These are phyloP conservation scores for Trametes sanguinea DNA, from an alignment of 768 basidiomycete species.

Conservation along the genomic window DNA sequence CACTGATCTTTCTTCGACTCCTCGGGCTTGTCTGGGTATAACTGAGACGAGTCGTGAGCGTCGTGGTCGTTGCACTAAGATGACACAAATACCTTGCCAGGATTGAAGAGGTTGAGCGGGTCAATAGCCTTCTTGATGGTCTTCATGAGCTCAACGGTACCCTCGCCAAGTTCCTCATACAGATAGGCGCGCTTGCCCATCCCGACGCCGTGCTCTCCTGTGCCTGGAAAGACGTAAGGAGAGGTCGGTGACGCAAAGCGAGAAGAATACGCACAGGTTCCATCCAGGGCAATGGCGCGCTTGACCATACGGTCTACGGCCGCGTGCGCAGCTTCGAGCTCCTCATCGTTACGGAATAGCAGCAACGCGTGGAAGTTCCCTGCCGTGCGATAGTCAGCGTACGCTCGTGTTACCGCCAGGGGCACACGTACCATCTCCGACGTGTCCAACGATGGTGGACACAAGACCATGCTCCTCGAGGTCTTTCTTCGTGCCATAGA, in stretches of 20 bases:
- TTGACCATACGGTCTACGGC: slow-evolving; percentile 62
- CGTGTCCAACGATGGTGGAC: slow-evolving; percentile 73
- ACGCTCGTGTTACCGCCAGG: too few relatives aligned
- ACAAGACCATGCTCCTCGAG: slow-evolving; percentile 55
- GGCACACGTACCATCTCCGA: slow-evolving; percentile 59
- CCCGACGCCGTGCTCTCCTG: slow-evolving; percentile 87
- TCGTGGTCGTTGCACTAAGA: slow-evolving; percentile 36
- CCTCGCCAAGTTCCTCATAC: slow-evolving; percentile 77
- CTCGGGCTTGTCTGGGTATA: slow-evolving; percentile 2
- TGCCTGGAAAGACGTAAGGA: slow-evolving; percentile 44
- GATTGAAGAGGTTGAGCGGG: slow-evolving; percentile 77
- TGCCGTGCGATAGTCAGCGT: slow-evolving; percentile 16
- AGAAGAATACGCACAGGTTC: slow-evolving; percentile 55
- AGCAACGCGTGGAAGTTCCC: slow-evolving; percentile 48
- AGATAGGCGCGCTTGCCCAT: slow-evolving; percentile 83
- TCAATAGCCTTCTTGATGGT: slow-evolving; percentile 66
- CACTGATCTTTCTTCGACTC: not conserved
- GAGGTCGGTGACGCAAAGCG: too few relatives aligned
- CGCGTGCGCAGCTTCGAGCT: slow-evolving; percentile 35
- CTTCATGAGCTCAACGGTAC: slow-evolving; percentile 85
- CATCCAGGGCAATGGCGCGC: slow-evolving; percentile 69
- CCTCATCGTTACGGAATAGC: slow-evolving; percentile 39
- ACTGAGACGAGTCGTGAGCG: not conserved
- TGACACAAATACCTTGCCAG: slow-evolving; percentile 64
- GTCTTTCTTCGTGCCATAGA: slow-evolving; percentile 73